phyloP scores from a whole-genome alignment of 768 basidiomycete species.

The Termitomyces sp. region DNA sequence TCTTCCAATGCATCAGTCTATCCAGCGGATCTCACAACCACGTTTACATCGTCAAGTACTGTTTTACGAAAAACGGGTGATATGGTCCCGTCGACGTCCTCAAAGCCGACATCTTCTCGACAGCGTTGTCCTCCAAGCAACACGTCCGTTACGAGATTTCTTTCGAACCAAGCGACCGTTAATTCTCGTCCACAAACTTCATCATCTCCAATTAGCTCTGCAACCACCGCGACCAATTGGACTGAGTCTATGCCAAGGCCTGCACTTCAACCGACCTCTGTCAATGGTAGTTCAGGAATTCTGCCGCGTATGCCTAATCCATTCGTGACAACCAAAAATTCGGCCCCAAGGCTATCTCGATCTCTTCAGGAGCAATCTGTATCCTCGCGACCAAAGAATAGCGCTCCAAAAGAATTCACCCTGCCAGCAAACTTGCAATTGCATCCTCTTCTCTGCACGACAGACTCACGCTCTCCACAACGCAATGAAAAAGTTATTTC shows the following conservation, averaged over 20 bases:
- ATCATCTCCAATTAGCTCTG: neutral
- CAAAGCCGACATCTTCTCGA: neutral
- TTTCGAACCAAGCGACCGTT: neutral
- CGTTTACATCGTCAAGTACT: constrained; percentile 10
- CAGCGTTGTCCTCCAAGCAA: neutral
- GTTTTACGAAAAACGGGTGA: constrained; percentile 4
- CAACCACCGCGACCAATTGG: neutral
- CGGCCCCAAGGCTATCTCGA: neutral
- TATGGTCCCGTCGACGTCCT: neutral
- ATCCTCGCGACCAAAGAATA: neutral
- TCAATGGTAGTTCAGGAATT: neutral
- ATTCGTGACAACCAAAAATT: neutral
- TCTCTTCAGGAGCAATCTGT: neutral
- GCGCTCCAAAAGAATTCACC: neutral
- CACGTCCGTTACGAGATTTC: neutral
- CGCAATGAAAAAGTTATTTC: constrained; percentile 3
- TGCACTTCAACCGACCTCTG: neutral
- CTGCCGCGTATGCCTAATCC: neutral
- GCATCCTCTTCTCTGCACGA: constrained; percentile 4
- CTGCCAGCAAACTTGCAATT: constrained; percentile 8
- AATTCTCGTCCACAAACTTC: neutral
- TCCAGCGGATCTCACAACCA: neutral
- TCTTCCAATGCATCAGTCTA: constrained; percentile 11
- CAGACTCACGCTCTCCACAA: neutral
- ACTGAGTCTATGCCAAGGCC: neutral